phyloP scores from a whole-genome alignment of 768 basidiomycete genomes.

The Suillus subaureus region DNA sequence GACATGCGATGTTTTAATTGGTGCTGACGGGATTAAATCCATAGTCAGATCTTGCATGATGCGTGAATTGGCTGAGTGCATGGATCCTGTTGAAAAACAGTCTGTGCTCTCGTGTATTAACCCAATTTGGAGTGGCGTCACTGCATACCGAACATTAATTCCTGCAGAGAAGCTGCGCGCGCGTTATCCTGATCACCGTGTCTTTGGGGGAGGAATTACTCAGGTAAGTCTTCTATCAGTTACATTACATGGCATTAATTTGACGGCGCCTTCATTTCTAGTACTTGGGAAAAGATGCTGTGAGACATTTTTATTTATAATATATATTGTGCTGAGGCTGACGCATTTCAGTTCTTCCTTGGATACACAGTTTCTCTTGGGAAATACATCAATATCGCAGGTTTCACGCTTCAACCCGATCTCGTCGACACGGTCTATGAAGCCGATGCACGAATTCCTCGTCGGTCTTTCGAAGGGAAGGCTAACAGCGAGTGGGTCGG shows the following conservation, averaged over 20 bases:
- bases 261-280: slow-evolving; percentile 23
- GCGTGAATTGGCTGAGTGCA: slow-evolving; percentile 30
- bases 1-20: slow-evolving; percentile 65
- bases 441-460: slow-evolving; percentile 12
- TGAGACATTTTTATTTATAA: slow-evolving; percentile 25
- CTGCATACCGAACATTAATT: slow-evolving; percentile 64
- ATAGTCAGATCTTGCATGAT: slow-evolving; percentile 43
- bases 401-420: slow-evolving; percentile 52
- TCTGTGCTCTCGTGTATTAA: slow-evolving; percentile 46
- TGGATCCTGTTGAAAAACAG: slow-evolving; percentile 42
- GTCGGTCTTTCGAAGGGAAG: slow-evolving; percentile 21
- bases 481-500: slow-evolving; percentile 52
- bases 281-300: slow-evolving; percentile 59
- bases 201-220: slow-evolving; percentile 44
- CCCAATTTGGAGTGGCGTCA: slow-evolving; percentile 60
- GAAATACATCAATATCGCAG: slow-evolving; percentile 62
- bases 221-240: slow-evolving; percentile 38
- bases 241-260: slow-evolving; percentile 2
- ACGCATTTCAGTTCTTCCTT: slow-evolving; percentile 51
- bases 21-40: slow-evolving; percentile 71
- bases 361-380: slow-evolving; percentile 64
- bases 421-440: slow-evolving; percentile 50
- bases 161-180: slow-evolving; percentile 47
- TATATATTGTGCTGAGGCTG: neutral
- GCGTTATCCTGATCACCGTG: slow-evolving; percentile 48